A percentile compares a stretch with the other conserved stretches of the same genome.
These are phyloP conservation scores for Saccharum hybrid DNA, from an alignment of 202 grass and related monocot species.

Conservation along the genomic window DNA sequence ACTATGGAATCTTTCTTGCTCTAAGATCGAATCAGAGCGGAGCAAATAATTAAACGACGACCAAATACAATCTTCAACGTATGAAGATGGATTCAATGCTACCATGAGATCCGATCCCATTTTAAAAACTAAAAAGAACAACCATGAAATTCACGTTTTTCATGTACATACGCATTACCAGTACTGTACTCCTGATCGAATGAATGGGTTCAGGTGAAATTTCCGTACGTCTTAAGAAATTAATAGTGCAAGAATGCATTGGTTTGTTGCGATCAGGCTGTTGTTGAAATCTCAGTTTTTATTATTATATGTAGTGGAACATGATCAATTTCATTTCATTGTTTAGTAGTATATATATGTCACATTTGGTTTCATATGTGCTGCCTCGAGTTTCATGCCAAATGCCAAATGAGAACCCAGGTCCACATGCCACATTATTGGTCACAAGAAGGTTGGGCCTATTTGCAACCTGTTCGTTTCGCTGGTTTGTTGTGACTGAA, in stretches of 20 bases:
- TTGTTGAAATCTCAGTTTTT: not conserved
- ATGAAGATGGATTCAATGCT: not conserved
- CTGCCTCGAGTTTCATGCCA: not conserved
- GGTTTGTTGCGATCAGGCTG: not conserved
- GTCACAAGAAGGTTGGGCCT: too few species aligned
- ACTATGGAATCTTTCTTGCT: not conserved
- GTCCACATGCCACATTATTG: not conserved
- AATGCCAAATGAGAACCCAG: not conserved
- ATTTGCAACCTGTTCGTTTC: too few species aligned
- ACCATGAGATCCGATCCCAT: not conserved
- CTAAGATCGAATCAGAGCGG: conserved; percentile 13
- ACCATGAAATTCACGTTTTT: conserved; percentile 9
- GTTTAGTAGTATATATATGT: too few species aligned
- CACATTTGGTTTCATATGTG: not conserved
- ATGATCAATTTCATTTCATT: not conserved
- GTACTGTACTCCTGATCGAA: not conserved
- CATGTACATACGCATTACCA: not conserved
- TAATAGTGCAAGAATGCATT: not conserved
- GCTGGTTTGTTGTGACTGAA: too few species aligned
- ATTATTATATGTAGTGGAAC: not conserved
- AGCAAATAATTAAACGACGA: not conserved
- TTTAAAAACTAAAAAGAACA: not conserved
- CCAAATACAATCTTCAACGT: conserved; percentile 8
- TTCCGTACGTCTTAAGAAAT: conserved; percentile 1
- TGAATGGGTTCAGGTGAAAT: not conserved